Evolutionary conservation across 1,139 yeast genomes (phyloP), one percentile per base, ranked within the genome.

Genomic region (Magnusiomyces sp.): DNA sequence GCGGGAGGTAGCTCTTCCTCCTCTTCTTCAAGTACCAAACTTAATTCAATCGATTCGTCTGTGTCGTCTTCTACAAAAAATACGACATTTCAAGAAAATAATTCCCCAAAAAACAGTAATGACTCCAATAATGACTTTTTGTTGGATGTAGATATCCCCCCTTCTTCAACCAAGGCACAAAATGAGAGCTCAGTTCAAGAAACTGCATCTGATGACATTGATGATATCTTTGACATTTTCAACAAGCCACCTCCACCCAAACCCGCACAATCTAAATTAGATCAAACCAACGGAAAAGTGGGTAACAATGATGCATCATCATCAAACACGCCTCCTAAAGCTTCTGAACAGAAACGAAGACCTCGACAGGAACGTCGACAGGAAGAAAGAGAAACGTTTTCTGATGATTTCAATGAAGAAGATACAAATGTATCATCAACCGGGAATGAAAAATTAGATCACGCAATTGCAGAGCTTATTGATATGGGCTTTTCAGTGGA

Each of bases 401-500:
- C 14, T n/a, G 42, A 39, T 19, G 43, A 40, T 11, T 16, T 9
- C 6, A 17, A 40, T 10, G 43, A 40, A 17, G 19, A 23, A 10
- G 23, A 23, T 5, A n/a, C 11, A 7, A 11, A 29, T 7, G 43
- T 20, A 29, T 27, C 43, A 5, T 6, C n/a, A n/a, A n/a, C 43
- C 7, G 45, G 54, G 11, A 23, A 23, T 23, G 66, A 64, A 44
- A 62, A 65, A 3, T 56, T 67, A 40, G 94, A 83, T 59, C 72
- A 71, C 20, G 71, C 80, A 2, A 64, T 86, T 27, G 92, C 92
- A 0, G 86, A 81, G 58, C 70, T 87, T 48, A 67, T 86, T 1
- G 95, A 87, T 55, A 86, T 87, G 77, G 95, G 95, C 1, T 87
- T 87, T 59, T 68, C 82, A 0, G 68, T 76, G 1, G 82, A 79